Evolutionary conservation across 2,329 filamentous ascomycete species (phyloP), one percentile per base, ranked within the genome.

Genomic region (Chrysosphaeria jannelii): DNA sequence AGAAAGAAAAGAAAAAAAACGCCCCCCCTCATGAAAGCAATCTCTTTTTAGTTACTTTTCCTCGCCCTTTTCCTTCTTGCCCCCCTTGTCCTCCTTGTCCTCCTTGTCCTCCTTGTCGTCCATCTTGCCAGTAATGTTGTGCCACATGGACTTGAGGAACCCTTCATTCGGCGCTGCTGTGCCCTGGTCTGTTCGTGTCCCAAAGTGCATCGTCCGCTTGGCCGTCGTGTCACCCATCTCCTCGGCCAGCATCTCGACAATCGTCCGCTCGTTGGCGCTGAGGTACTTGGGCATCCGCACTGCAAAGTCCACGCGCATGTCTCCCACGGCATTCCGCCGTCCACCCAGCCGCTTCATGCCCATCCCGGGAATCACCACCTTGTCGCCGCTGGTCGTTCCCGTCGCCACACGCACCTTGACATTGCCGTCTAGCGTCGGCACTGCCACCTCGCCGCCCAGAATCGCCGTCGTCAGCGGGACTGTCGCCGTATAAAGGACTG

Each of bases 231-330:
- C 85, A 19, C 61, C 68, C 64, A 97, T 70, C 49, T 97, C 85
- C 36, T 97, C 79, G 5, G 85, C 85, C 32, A 97, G 60, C 62
- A 93, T 81, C 49, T 97, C 85, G 21, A 89, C 48, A 28, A 97
- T 71, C 1, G 75, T 88, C 25, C 85, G 60, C 50, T 97, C 79
- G 47, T 90, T 93, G 21, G 70, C 60, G 25, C 60, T 76, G 32
- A 97, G 53, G 37, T 81, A 91, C 47, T 90, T 93, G 21, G 85
- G 85, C 75, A 93, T 90, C 25, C 60, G 51, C 21, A 97, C 74
- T 42, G 76, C 76, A 57, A 90, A 97, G 42, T 97, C 81, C 5
- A 97, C 78, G 40, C 64, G 69, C 29, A 97, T 48, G 39, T 97
- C 85, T 31, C 85, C 85, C 14, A 56, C 60, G 19, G 55, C 57